Percentiles rank a stretch among this genome's conserved stretches.
phyloP scores from a whole-genome alignment of 2,329 filamentous ascomycete species.

The Knufia fluminis region DNA sequence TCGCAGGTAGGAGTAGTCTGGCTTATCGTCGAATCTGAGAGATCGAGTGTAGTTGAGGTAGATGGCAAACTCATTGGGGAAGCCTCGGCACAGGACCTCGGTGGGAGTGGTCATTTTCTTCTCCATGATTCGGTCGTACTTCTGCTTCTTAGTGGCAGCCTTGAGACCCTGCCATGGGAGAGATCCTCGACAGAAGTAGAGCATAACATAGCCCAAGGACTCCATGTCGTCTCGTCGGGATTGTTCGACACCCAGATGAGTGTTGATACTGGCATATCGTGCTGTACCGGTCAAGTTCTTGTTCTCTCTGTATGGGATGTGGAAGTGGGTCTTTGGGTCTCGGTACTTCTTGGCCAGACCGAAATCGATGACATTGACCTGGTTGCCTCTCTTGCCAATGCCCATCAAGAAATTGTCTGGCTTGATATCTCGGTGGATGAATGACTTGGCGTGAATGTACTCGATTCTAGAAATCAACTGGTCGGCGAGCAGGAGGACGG shows the following conservation, averaged over 20 bases:
- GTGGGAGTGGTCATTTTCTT: slow-evolving; percentile 99
- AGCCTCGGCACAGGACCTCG: slow-evolving; percentile 92
- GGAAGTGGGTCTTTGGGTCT: slow-evolving; percentile 98
- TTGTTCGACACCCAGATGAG: slow-evolving; percentile 95
- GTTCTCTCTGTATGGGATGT: slow-evolving; percentile 99
- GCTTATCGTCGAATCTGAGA: slow-evolving; percentile 98
- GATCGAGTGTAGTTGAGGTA: slow-evolving; percentile 99
- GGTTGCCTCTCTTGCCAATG: slow-evolving; percentile 92
- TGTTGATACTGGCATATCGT: slow-evolving; percentile 98
- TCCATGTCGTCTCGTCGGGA: slow-evolving; percentile 99
- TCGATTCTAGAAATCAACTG: slow-evolving; percentile 99
- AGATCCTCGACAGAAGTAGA: slow-evolving; percentile 98
- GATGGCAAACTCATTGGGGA: slow-evolving; percentile 99
- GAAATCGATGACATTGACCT: slow-evolving; percentile 97
- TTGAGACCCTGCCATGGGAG: slow-evolving; percentile 98
- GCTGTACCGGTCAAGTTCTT: slow-evolving; percentile 99
- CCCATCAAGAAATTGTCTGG: slow-evolving; percentile 97
- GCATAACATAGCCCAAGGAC: slow-evolving; percentile 97
- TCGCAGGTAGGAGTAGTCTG: slow-evolving; percentile 97
- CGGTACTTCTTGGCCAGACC: slow-evolving; percentile 99
- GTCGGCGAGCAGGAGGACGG: slow-evolving; percentile 88
- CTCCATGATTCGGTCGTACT: slow-evolving; percentile 99
- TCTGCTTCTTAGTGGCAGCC: slow-evolving; percentile 99
- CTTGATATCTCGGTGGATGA: slow-evolving; percentile 99
- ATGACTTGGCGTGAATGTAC: slow-evolving; percentile 99